Conservation (phyloP, 2,329 filamentous ascomycete species). For the Ophiocordyceps camponoti-leonardi region DNA sequence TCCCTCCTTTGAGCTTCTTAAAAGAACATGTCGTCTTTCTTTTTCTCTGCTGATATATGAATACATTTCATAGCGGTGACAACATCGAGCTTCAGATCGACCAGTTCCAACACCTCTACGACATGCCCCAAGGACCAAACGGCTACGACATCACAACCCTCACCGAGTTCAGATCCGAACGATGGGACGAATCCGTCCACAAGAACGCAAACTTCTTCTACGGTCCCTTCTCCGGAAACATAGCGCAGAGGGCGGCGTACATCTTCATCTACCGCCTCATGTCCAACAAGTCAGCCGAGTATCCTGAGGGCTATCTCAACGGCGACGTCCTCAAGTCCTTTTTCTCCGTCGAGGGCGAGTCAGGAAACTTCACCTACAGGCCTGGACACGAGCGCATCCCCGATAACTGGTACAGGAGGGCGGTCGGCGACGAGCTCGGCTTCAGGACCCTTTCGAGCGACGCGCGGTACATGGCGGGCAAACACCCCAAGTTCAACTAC, state of each 20-base stretch:
- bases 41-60: neutral
- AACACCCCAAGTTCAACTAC: slow-evolving; percentile 12
- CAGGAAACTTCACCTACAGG: slow-evolving; percentile 21
- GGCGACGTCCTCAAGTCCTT: slow-evolving; percentile 2
- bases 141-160: slow-evolving; percentile 14
- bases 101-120: slow-evolving; percentile 19
- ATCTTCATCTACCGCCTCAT: slow-evolving; percentile 24
- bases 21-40: neutral
- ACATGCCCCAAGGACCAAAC: slow-evolving; percentile 11
- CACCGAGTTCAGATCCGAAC: neutral
- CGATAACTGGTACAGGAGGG: slow-evolving; percentile 27
- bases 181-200: slow-evolving; percentile 18
- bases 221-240: slow-evolving; percentile 26
- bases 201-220: slow-evolving; percentile 37
- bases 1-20: too few relatives aligned
- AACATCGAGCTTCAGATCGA: slow-evolving; percentile 6
- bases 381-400: slow-evolving; percentile 31
- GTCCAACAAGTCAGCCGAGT: slow-evolving; percentile 23
- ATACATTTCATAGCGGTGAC: neutral
- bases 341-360: slow-evolving; percentile 16
- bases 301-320: slow-evolving; percentile 14
- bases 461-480: slow-evolving; percentile 11
- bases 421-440: slow-evolving; percentile 21
- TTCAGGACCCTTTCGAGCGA: slow-evolving; percentile 21
- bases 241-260: slow-evolving; percentile 27